Conservation (phyloP, 2,329 filamentous ascomycete genomes). For the Coniochaeta sp. region DNA sequence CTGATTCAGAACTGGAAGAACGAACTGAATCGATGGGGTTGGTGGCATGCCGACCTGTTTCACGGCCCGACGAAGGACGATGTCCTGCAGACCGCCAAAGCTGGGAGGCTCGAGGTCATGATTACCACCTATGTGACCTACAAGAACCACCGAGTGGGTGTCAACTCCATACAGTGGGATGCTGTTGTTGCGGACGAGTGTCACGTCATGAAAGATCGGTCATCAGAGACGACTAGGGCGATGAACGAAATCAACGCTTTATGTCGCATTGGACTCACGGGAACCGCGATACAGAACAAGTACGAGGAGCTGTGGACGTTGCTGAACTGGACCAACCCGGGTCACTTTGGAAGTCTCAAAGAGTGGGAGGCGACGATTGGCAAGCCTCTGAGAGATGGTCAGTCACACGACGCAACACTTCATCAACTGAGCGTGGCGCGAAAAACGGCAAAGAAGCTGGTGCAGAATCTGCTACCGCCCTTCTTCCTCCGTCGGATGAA, state of each 20-base stretch:
- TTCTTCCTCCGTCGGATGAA: conserved; percentile 95
- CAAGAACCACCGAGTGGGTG: conserved; percentile 60
- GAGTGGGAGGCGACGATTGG: conserved; percentile 78
- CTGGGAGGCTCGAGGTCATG: conserved; percentile 79
- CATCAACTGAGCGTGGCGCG: conserved; percentile 75
- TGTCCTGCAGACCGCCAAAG: conserved; percentile 62
- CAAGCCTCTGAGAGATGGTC: conserved; percentile 74
- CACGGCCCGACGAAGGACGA: conserved; percentile 66
- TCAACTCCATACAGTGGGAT: conserved; percentile 90
- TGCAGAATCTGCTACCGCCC: conserved; percentile 77
- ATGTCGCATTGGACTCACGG: conserved; percentile 87
- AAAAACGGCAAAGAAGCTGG: conserved; percentile 75
- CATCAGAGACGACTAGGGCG: conserved; percentile 70
- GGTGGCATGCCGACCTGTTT: conserved; percentile 83
- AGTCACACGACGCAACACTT: conserved; percentile 85
- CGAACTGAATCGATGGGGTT: conserved; percentile 86
- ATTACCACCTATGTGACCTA: conserved; percentile 94
- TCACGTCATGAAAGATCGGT: conserved; percentile 76
- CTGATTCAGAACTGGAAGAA: conserved; percentile 87
- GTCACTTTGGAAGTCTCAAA: conserved; percentile 52
- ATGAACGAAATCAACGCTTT: conserved; percentile 89
- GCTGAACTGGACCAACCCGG: conserved; percentile 93
- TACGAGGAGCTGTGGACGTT: conserved; percentile 97
- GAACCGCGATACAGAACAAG: conserved; percentile 95
- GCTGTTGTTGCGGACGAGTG: conserved; percentile 93